Percentiles rank a stretch among this genome's conserved stretches.
Evolutionary conservation across 2,329 filamentous ascomycete genomes (phyloP).

Genomic region (Fusarium illudens): DNA sequence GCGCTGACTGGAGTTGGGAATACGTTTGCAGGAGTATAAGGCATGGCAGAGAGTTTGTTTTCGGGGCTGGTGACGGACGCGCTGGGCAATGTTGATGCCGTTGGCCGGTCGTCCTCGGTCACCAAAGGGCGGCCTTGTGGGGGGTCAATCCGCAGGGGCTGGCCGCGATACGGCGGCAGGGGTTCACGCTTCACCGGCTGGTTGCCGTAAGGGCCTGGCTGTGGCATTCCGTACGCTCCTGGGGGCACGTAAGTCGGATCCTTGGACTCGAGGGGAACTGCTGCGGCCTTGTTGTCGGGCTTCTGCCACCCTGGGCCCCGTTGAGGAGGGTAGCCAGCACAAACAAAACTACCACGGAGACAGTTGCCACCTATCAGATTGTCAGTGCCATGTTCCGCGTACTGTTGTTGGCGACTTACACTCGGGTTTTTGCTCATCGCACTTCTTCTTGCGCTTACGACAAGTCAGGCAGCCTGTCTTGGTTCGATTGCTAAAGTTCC

Average conservation of each 20-base stretch:
- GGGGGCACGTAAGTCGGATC: constrained; percentile 71
- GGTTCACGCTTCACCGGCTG: constrained; percentile 63
- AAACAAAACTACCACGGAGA: constrained; percentile 86
- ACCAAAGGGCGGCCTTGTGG: constrained; percentile 65
- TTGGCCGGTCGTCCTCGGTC: constrained; percentile 66
- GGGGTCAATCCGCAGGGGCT: constrained; percentile 68
- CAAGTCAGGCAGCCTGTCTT: constrained; percentile 97
- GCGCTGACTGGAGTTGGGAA: constrained; percentile 72
- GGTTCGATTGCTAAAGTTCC: constrained; percentile 92
- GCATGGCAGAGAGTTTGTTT: constrained; percentile 67
- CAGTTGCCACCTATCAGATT: constrained; percentile 79
- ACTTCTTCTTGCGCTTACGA: constrained; percentile 94
- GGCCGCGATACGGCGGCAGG: constrained; percentile 67
- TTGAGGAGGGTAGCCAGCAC: constrained; percentile 87
- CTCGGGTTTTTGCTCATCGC: constrained; percentile 90
- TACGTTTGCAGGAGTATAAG: constrained; percentile 62
- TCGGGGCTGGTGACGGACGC: constrained; percentile 67
- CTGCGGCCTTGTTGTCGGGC: constrained; percentile 72
- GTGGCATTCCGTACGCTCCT: constrained; percentile 69
- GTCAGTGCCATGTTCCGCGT: constrained; percentile 11
- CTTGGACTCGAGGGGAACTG: constrained; percentile 84
- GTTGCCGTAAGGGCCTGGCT: constrained; percentile 51
- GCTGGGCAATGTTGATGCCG: constrained; percentile 67
- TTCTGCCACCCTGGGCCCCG: constrained; percentile 79
- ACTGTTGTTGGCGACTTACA: constrained; percentile 66